Evolutionary conservation across 768 basidiomycete species (phyloP), one percentile per base, ranked within the genome.

Genomic region (Mycena latifolia): DNA sequence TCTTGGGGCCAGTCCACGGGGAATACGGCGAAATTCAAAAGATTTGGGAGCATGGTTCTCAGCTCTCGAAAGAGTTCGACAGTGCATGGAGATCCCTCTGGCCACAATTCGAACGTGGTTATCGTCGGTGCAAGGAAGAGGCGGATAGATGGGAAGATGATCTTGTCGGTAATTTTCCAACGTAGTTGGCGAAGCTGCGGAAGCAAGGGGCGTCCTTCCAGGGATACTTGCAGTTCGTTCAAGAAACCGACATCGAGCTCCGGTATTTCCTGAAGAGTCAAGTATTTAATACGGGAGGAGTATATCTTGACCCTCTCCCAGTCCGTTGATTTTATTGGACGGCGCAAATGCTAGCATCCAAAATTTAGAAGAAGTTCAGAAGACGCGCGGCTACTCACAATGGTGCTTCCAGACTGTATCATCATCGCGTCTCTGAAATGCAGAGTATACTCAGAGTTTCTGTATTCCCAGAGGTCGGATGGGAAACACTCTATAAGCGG

Each of bases 391-490:
- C 4, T 3, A n/a, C 50, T 18, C 50, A 33, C 50, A 22, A 52
- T 24, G 15, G 28, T 20, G 12, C 25, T 33, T 11, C 18, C 8
- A 33, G 2, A 20, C 9, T 51, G 28, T 51, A 5, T 51, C 20
- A 20, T 31, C 50, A 5, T 31, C 7, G 6, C 20, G 20, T 7
- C 2, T 29, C 17, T 29, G 28, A 18, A 1, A 18, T 6, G 17
- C 29, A 5, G 43, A 45, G 22, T 18, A 22, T 45, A 45, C n/a
- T 45, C 43, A 9, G 43, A 29, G 37, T 39, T 39, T 39, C 37
- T 39, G 27, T 31, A 18, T n/a, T 51, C 50, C 50, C 50, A 51
- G 29, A 51, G 50, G 50, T 29, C 50, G 28, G 50, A 51, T 11
- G 50, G 50, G 29, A 51, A 51, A 31, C 50, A 51, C 28, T 51